Base-by-base conservation (phyloP, 257 asterid genomes). In the Parsonsia alboflavescens region DNA sequence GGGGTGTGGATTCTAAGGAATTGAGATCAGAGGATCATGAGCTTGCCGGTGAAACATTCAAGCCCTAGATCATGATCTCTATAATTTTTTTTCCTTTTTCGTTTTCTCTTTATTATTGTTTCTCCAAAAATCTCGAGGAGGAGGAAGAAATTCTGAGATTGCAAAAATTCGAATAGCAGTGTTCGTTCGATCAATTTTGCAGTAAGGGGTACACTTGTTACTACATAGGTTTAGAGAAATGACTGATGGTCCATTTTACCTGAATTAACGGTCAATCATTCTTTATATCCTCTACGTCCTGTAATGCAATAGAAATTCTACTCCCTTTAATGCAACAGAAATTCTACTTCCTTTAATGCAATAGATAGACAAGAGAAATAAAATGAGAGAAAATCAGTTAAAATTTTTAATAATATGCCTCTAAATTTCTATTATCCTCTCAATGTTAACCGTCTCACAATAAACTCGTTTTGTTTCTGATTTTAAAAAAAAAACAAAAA, bases 61-160 rank as follows among this genome's bases (percentile, higher is more conserved):
- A 79, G 83, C 82, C 87, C 86, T 39, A 78, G 91, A 91, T 88
- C 90, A 85, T 88, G 92, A 87, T 62, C 89, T 81, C 75, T 82
- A 87, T 78, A 33, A 50, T 59, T 42, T 15, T 39, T 41, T 54
- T 59, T 70, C 61, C 59, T 80, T 41, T 70, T 41, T 70, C 52
- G 67, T n/a, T 59, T 76, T 70, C 39, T 80, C 66, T 81, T 62
- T 78, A 67, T 72, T 39, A 66, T 73, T 61, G 28, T 82, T 41
- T 49, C 36, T 81, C 78, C 62, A 80, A 52, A 42, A 59, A 72
- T 59, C 45, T 56, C 76, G 70, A 54, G 44, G 80, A 81, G 80
- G 85, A 80, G 63, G 83, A 76, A 74, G 57, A 53, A 62, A 50
- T 45, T 54, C 21, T 78, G 77, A 77, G 79, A 84, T 74, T 76